Evolutionary conservation across 2,329 filamentous ascomycete species (phyloP).

Genomic region (Drechslerella coelobrocha): DNA sequence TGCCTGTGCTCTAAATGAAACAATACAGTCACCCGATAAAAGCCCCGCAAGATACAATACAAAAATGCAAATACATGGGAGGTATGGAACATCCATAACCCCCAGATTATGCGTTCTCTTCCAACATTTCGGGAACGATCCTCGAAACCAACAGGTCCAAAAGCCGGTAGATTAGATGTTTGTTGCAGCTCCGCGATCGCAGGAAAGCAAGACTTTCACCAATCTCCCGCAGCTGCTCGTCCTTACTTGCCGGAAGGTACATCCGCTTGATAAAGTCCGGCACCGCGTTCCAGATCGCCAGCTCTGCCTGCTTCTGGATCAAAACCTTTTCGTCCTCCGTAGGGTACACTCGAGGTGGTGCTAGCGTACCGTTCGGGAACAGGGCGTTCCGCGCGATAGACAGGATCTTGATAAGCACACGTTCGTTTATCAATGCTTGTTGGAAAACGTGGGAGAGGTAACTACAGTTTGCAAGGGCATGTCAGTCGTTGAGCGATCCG

Average conservation of each 20-base stretch:
- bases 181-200: constrained; percentile 72
- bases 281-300: constrained; percentile 63
- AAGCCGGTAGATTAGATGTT: constrained; percentile 82
- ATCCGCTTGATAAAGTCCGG: constrained; percentile 58
- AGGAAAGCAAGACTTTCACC: constrained; percentile 46
- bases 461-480: constrained; percentile 55
- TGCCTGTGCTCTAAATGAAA: constrained; percentile 4
- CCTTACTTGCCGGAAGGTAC: constrained; percentile 56
- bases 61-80: no score
- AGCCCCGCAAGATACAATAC: not conserved
- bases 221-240: constrained; percentile 48
- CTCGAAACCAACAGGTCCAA: constrained; percentile 82
- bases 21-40: constrained; percentile 1
- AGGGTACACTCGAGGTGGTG: constrained; percentile 68
- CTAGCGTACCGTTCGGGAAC: constrained; percentile 84
- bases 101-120: constrained; percentile 56
- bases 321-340: constrained; percentile 67
- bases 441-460: constrained; percentile 61
- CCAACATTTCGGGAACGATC: constrained; percentile 81
- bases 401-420: constrained; percentile 63
- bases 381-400: constrained; percentile 76
- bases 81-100: not conserved
- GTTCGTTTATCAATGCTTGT: constrained; percentile 59
- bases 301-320: constrained; percentile 72
- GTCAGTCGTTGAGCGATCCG: not conserved